phyloP scores from a whole-genome alignment of 495 filamentous ascomycete genomes.

The Aspergillus baeticus region DNA sequence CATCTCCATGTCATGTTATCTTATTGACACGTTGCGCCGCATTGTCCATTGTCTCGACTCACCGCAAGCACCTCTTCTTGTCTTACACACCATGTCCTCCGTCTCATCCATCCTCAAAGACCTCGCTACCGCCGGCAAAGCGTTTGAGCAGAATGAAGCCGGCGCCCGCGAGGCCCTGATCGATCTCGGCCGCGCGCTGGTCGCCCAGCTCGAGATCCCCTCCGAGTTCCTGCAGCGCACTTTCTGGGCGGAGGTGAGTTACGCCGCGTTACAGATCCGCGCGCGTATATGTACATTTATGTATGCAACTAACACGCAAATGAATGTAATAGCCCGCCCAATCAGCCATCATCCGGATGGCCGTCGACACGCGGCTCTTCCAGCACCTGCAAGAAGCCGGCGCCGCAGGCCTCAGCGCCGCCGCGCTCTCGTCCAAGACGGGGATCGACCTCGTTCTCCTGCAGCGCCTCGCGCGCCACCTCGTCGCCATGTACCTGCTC shows the following conservation, averaged over 20 bases:
- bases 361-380: conserved; percentile 35
- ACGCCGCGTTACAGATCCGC: no score
- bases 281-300: no score
- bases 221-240: conserved; percentile 38
- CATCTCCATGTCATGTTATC: no score
- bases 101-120: conserved; percentile 5
- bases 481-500: conserved; percentile 26
- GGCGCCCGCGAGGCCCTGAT: conserved; percentile 35
- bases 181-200: conserved; percentile 31
- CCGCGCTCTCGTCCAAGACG: conserved; percentile 25
- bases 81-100: no score
- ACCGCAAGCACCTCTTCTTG: no score
- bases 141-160: conserved; percentile 30
- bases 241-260: conserved; percentile 43
- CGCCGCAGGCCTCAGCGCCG: conserved; percentile 19
- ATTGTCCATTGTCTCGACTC: no score
- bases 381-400: conserved; percentile 30
- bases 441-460: conserved; percentile 27
- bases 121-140: conserved; percentile 12
- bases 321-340: conserved; percentile 29
- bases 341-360: conserved; percentile 36
- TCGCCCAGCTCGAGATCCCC: conserved; percentile 31
- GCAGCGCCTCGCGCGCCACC: conserved; percentile 23
- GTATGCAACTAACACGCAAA: no score
- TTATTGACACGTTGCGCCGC: no score